Percentiles rank a stretch among this genome's conserved stretches.
Evolutionary conservation across 805 yeast genomes (phyloP).

Genomic region (Starmera dryadoides): DNA sequence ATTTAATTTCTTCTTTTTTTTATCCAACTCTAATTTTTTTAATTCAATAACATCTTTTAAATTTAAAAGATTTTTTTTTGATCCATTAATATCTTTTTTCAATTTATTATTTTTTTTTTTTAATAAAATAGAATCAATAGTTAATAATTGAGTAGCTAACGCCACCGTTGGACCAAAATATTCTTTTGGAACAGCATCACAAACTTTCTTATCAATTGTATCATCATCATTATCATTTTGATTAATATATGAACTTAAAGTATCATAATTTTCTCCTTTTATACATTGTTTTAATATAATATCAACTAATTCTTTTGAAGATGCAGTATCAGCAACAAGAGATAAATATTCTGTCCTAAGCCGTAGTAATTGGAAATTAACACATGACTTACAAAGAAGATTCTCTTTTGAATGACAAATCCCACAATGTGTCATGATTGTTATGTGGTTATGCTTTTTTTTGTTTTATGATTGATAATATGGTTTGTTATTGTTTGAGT

Average conservation of each 20-base stretch:
- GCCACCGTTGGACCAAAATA: constrained; percentile 13
- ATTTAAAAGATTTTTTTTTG: not conserved
- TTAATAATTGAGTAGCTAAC: constrained; percentile 14
- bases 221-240: constrained; percentile 2
- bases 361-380: constrained; percentile 6
- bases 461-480: not conserved
- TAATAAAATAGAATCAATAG: constrained; percentile 14
- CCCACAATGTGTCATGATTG: not conserved
- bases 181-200: not conserved
- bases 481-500: not conserved
- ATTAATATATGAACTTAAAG: constrained; percentile 5
- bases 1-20: not conserved
- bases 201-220: not conserved
- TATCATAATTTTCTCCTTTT: constrained; percentile 8
- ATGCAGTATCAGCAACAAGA: constrained; percentile 2
- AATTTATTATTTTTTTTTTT: constrained; percentile 10
- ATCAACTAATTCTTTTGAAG: constrained; percentile 5
- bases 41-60: not conserved
- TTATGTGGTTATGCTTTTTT: not conserved
- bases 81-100: constrained; percentile 4
- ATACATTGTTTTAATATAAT: constrained; percentile 8
- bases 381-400: constrained; percentile 10
- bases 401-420: not conserved
- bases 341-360: constrained; percentile 12
- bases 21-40: not conserved